Conservation (phyloP, 106 monocot genomes). For the Hemerocallis citrina region DNA sequence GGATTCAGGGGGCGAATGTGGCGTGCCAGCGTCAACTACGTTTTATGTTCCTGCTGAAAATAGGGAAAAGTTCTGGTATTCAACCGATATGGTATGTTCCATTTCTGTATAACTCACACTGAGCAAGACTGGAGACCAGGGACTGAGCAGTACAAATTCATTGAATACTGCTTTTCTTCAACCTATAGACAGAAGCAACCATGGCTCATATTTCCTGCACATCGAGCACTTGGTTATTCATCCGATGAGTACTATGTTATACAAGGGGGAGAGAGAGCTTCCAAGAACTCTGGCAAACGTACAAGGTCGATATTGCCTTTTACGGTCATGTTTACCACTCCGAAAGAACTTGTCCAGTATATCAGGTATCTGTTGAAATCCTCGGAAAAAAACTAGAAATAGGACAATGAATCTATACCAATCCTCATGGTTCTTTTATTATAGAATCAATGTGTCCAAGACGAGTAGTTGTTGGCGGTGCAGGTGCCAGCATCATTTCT, state of each 20-base stretch:
- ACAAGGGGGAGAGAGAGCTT: constrained; percentile 93
- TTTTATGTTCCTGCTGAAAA: constrained; percentile 88
- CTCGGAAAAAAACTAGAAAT: too few relatives aligned
- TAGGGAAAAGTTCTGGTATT: constrained; percentile 77
- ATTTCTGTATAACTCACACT: constrained; percentile 90
- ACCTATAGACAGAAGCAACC: constrained; percentile 85
- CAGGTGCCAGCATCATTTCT: constrained; percentile 61
- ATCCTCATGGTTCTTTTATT: background rate
- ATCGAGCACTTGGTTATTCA: constrained; percentile 74
- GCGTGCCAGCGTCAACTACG: constrained; percentile 72
- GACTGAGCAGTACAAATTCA: constrained; percentile 77
- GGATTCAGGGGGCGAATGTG: constrained; percentile 97
- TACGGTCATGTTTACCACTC: constrained; percentile 90
- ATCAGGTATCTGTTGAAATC: constrained; percentile 84
- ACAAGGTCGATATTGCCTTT: constrained; percentile 83
- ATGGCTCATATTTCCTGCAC: constrained; percentile 79
- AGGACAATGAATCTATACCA: too few relatives aligned
- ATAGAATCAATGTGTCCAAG: constrained; percentile 43
- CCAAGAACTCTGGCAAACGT: constrained; percentile 86
- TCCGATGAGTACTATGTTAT: constrained; percentile 51
- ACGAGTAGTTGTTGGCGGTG: constrained; percentile 81
- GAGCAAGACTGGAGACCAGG: constrained; percentile 89
- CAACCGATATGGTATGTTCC: constrained; percentile 90
- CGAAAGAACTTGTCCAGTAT: constrained; percentile 91
- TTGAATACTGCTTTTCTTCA: constrained; percentile 72